These are phyloP conservation scores for Apiospora aurea DNA, from an alignment of 2,329 filamentous ascomycete genomes.

Conservation along the genomic window DNA sequence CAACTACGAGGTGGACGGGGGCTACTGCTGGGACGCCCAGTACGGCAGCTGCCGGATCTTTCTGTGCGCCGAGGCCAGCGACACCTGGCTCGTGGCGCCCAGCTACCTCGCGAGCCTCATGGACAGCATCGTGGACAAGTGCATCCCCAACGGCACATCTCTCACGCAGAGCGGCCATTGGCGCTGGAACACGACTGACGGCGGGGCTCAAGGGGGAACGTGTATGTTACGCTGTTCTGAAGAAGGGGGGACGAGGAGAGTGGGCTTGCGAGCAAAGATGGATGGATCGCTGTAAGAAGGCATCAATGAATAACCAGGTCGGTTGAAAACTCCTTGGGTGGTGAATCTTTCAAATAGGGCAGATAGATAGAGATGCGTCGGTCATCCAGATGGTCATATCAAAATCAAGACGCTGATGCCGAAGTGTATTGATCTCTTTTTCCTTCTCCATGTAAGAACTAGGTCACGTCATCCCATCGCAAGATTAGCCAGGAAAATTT, in stretches of 20 bases:
- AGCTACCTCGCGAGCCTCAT: neutral
- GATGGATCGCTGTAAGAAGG: too few relatives aligned
- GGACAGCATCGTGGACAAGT: neutral
- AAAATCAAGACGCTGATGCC: neutral
- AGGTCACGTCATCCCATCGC: neutral
- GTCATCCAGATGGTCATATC: neutral
- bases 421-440: too few relatives aligned
- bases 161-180: slow-evolving; percentile 7
- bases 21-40: slow-evolving; percentile 21
- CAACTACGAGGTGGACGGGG: neutral
- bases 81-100: neutral
- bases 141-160: neutral
- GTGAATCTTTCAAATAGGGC: neutral
- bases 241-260: neutral
- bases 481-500: too few relatives aligned
- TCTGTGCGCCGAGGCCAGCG: slow-evolving; percentile 12
- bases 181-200: neutral
- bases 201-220: neutral
- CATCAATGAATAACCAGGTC: neutral
- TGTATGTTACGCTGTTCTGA: neutral
- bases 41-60: slow-evolving; percentile 8
- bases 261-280: too few relatives aligned
- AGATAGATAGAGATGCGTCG: neutral
- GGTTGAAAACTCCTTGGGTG: neutral
- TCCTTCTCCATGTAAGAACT: neutral